phyloP scores from a whole-genome alignment of 768 basidiomycete species.

The Leccinum obscurum region DNA sequence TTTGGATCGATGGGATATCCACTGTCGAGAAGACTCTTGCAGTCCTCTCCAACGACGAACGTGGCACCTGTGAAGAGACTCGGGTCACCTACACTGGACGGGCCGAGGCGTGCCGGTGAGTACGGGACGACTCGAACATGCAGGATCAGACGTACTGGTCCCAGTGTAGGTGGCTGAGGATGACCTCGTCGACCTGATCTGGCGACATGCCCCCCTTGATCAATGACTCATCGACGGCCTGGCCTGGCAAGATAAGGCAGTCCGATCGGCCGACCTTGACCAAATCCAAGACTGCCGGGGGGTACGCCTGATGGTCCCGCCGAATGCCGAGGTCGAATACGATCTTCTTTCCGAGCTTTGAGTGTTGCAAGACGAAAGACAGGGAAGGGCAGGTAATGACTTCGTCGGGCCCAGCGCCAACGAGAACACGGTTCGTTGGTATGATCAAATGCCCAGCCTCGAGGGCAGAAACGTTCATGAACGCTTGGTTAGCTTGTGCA shows the following conservation, averaged over 20 bases:
- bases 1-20: slow-evolving; percentile 44
- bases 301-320: slow-evolving; percentile 42
- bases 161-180: slow-evolving; percentile 53
- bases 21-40: slow-evolving; percentile 33
- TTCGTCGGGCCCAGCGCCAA: not conserved
- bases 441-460: slow-evolving; percentile 40
- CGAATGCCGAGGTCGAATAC: slow-evolving; percentile 59
- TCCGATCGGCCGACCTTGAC: slow-evolving; percentile 12
- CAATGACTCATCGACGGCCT: slow-evolving; percentile 47
- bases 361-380: slow-evolving; percentile 53
- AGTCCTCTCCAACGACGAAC: slow-evolving; percentile 46
- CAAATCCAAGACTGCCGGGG: slow-evolving; percentile 31
- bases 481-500: slow-evolving; percentile 42
- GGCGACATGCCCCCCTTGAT: slow-evolving; percentile 47
- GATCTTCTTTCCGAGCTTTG: slow-evolving; percentile 37
- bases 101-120: not conserved
- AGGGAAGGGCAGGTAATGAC: slow-evolving; percentile 18
- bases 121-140: not conserved
- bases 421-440: not conserved
- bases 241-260: slow-evolving; percentile 8
- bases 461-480: slow-evolving; percentile 54
- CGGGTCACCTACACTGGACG: slow-evolving; percentile 41
- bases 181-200: slow-evolving; percentile 42
- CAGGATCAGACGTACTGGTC: slow-evolving; percentile 33
- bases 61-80: slow-evolving; percentile 42